A percentile compares a stretch with the other conserved stretches of the same genome.
phyloP scores from a whole-genome alignment of 192 early-diverging fungal species.

The Backusella mclennaniae region DNA sequence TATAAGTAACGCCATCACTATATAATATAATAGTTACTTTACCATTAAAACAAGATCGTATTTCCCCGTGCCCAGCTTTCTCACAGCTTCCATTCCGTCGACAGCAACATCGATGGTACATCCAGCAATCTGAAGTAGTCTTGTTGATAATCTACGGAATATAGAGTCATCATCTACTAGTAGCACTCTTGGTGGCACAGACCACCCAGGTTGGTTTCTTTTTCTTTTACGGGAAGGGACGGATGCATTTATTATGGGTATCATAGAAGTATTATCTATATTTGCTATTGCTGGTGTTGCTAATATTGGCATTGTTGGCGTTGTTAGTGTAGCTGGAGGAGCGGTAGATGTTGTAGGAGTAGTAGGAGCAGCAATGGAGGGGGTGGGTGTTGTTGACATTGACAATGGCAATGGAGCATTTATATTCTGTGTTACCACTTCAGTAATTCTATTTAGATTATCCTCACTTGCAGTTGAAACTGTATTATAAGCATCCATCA shows the following conservation, averaged over 20 bases:
- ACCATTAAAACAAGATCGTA: slow-evolving; percentile 77
- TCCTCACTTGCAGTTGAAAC: background rate
- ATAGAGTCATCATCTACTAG: slow-evolving; percentile 71
- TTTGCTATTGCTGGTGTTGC: background rate
- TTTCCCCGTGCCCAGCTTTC: slow-evolving; percentile 54
- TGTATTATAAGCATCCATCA: background rate
- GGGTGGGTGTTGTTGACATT: background rate
- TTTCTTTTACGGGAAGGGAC: background rate
- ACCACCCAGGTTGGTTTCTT: slow-evolving; percentile 20
- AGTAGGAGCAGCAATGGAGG: background rate
- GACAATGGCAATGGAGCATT: background rate
- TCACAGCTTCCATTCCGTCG: slow-evolving; percentile 66
- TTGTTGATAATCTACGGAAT: slow-evolving; percentile 47
- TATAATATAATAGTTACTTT: slow-evolving; percentile 3
- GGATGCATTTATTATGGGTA: background rate
- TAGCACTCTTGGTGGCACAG: slow-evolving; percentile 55
- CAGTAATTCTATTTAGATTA: background rate
- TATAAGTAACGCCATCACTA: no score
- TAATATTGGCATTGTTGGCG: background rate
- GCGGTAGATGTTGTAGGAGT: background rate
- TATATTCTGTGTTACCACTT: background rate
- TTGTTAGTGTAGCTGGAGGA: background rate
- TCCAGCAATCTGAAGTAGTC: slow-evolving; percentile 65
- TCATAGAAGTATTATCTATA: slow-evolving; percentile 3
- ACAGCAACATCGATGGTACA: slow-evolving; percentile 67